Percentiles rank a stretch among this genome's conserved stretches.
phyloP scores from a whole-genome alignment of 1,139 yeast genomes.

The Protomyces arabidopsidicola region DNA sequence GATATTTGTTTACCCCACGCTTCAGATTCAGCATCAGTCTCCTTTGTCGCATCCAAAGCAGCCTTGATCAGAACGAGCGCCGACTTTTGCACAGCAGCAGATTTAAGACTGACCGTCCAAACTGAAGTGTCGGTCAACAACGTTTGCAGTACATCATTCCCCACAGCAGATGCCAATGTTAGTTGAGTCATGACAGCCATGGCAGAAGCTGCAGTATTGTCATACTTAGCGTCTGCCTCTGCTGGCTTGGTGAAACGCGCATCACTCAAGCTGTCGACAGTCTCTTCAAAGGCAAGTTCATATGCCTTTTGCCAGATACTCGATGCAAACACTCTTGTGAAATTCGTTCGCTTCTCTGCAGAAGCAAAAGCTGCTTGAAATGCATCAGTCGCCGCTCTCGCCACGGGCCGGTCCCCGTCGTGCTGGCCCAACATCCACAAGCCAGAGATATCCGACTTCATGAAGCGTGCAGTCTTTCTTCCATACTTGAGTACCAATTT shows the following conservation, averaged over 20 bases:
- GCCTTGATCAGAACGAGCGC: not conserved
- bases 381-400: conserved; percentile 12
- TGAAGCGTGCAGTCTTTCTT: not conserved
- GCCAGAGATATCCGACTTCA: conserved; percentile 1
- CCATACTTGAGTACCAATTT: not conserved
- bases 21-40: not conserved
- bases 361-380: conserved; percentile 14
- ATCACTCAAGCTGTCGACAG: conserved; percentile 26
- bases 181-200: conserved; percentile 1
- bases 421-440: conserved; percentile 10
- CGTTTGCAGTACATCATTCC: not conserved
- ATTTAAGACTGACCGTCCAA: conserved; percentile 3
- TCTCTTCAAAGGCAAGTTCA: conserved; percentile 2
- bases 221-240: conserved; percentile 28
- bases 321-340: not conserved
- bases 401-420: conserved; percentile 24
- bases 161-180: not conserved
- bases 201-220: conserved; percentile 1
- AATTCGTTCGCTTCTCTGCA: conserved; percentile 2
- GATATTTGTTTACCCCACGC: not conserved
- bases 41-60: no score
- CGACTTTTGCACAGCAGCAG: not conserved
- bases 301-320: not conserved
- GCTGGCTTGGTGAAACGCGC: conserved; percentile 25
- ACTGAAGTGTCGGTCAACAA: not conserved